phyloP scores from a whole-genome alignment of 2,329 filamentous ascomycete genomes.

The Colletotrichum gloeosporioides region DNA sequence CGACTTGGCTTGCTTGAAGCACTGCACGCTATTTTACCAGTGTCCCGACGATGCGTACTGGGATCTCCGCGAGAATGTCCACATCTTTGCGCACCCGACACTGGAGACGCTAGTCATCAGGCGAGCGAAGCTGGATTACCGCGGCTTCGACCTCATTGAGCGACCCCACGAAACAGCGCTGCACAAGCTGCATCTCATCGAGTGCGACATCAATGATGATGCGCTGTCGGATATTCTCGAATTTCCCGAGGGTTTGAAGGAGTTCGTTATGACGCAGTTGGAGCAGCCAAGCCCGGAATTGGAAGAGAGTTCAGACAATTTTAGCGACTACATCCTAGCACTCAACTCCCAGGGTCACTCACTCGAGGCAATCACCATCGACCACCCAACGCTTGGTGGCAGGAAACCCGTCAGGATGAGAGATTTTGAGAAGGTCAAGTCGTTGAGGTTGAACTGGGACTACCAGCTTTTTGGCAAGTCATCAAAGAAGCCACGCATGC shows the following conservation, averaged over 20 bases:
- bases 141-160: slow-evolving; percentile 53
- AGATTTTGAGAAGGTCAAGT: slow-evolving; percentile 46
- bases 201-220: slow-evolving; percentile 56
- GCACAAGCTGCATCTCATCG: slow-evolving; percentile 48
- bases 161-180: slow-evolving; percentile 51
- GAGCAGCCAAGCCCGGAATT: slow-evolving; percentile 43
- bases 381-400: slow-evolving; percentile 44
- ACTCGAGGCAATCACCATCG: slow-evolving; percentile 49
- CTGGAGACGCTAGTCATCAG: slow-evolving; percentile 50
- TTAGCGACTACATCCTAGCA: slow-evolving; percentile 52
- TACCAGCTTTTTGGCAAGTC: slow-evolving; percentile 53
- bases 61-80: slow-evolving; percentile 57
- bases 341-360: slow-evolving; percentile 45
- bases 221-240: slow-evolving; percentile 41
- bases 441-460: slow-evolving; percentile 50
- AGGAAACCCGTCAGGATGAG: slow-evolving; percentile 47
- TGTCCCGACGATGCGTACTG: slow-evolving; percentile 48
- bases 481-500: slow-evolving; percentile 47
- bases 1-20: slow-evolving; percentile 52
- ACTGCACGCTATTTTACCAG: slow-evolving; percentile 54
- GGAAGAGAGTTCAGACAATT: slow-evolving; percentile 52
- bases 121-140: slow-evolving; percentile 50
- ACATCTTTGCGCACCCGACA: slow-evolving; percentile 56
- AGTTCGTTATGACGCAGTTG: slow-evolving; percentile 53
- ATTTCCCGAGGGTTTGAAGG: slow-evolving; percentile 48